Evolutionary conservation across 306 rosid species (phyloP).

Genomic region (Chamaecrista fasciculata): DNA sequence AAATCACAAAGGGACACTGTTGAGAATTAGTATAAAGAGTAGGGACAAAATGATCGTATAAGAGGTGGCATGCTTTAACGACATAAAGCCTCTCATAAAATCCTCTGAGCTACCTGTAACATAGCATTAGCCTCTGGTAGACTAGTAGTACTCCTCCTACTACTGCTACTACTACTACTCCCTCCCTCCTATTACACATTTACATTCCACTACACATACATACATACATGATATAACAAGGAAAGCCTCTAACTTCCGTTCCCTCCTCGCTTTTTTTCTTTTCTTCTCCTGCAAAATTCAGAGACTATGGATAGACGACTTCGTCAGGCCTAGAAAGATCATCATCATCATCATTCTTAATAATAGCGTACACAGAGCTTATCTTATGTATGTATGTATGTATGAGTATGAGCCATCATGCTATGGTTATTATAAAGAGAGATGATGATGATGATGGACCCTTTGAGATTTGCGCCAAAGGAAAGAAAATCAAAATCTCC

Average conservation of each 20-base stretch:
- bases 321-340: slow-evolving; percentile 44
- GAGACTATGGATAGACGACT: slow-evolving; percentile 35
- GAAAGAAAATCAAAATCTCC: slow-evolving; percentile 58
- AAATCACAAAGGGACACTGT: not conserved
- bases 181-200: no score
- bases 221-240: no score
- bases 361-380: slow-evolving; percentile 21
- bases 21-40: not conserved
- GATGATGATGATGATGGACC: not conserved
- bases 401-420: not conserved
- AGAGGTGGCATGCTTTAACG: slow-evolving; percentile 56
- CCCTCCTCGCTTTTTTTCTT: no score
- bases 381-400: no score
- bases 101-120: slow-evolving; percentile 34
- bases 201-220: slow-evolving; percentile 30
- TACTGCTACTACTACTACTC: no score
- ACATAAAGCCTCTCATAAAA: slow-evolving; percentile 32
- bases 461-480: slow-evolving; percentile 72
- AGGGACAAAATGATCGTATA: slow-evolving; percentile 41
- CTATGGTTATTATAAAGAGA: not conserved
- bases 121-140: no score
- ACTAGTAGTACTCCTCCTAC: no score
- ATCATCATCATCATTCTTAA: no score
- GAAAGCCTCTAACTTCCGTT: slow-evolving; percentile 8
- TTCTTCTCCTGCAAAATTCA: slow-evolving; percentile 30